Conservation (phyloP, 2,329 filamentous ascomycete genomes). For the Remersonia thermophila region DNA sequence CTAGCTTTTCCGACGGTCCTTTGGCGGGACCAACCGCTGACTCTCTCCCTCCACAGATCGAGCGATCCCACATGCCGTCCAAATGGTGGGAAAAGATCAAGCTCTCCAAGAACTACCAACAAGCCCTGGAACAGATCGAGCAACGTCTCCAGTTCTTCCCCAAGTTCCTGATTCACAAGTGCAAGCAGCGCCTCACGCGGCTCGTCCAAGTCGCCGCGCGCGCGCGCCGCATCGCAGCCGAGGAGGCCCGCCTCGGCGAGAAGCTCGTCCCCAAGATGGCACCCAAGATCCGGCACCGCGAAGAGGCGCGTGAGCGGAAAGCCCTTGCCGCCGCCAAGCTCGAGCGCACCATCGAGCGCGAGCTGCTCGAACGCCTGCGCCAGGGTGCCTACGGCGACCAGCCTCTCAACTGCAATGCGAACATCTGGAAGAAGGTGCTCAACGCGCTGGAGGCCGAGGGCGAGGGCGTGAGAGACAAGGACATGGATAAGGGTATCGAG, state of each 20-base stretch:
- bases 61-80: conserved; percentile 74
- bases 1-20: no score
- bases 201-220: conserved; percentile 83
- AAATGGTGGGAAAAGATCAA: conserved; percentile 94
- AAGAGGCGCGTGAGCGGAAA: conserved; percentile 57
- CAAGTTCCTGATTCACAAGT: conserved; percentile 58
- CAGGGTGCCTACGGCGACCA: conserved; percentile 91
- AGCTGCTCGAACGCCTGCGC: conserved; percentile 80
- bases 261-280: conserved; percentile 78
- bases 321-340: conserved; percentile 80
- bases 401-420: conserved; percentile 87
- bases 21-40: conserved; percentile 2
- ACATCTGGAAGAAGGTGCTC: conserved; percentile 95
- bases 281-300: conserved; percentile 72
- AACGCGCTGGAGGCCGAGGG: conserved; percentile 79
- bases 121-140: conserved; percentile 80
- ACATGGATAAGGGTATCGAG: conserved; percentile 76
- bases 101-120: conserved; percentile 78
- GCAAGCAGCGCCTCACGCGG: conserved; percentile 88
- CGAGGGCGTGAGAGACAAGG: conserved; percentile 70
- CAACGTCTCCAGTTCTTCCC: conserved; percentile 84
- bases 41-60: conserved; percentile 33
- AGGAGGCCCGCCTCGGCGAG: conserved; percentile 83
- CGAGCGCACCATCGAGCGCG: conserved; percentile 88
- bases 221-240: conserved; percentile 67